phyloP scores from a whole-genome alignment of 2,329 filamentous ascomycete species.

The Periconia sp. region DNA sequence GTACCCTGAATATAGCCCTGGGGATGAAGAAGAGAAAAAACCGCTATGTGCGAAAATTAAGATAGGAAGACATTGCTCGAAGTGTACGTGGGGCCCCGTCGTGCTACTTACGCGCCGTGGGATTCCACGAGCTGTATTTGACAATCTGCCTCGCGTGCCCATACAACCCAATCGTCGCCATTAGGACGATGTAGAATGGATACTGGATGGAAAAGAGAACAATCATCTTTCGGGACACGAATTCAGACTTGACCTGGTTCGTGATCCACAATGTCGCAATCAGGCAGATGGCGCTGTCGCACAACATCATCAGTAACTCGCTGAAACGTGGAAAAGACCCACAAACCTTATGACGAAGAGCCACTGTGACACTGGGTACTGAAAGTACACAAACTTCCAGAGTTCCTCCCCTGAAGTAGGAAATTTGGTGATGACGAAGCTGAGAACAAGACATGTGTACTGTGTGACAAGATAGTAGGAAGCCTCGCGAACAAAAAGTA shows the following conservation, averaged over 20 bases:
- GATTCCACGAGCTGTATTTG: conserved; percentile 56
- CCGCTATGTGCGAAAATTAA: too few species aligned
- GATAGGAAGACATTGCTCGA: too few species aligned
- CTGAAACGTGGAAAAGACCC: conserved; percentile 8
- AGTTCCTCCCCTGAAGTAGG: conserved; percentile 47
- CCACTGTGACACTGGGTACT: conserved; percentile 57
- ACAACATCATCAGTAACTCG: conserved; percentile 18
- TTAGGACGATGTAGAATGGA: conserved; percentile 52
- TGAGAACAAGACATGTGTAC: conserved; percentile 54
- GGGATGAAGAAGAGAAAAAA: too few species aligned
- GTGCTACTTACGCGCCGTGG: conserved; percentile 47
- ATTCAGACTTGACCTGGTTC: conserved; percentile 54
- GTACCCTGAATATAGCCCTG: too few species aligned
- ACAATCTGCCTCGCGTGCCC: conserved; percentile 55
- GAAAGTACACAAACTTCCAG: conserved; percentile 54
- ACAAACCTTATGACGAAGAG: conserved; percentile 53
- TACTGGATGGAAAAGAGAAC: conserved; percentile 52
- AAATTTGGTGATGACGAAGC: conserved; percentile 54
- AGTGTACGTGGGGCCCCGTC: not conserved
- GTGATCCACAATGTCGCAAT: conserved; percentile 56
- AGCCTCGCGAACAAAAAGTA: conserved; percentile 54
- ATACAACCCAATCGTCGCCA: conserved; percentile 54
- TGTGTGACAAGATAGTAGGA: conserved; percentile 58
- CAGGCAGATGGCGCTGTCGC: conserved; percentile 48
- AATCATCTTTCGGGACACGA: conserved; percentile 50